Base-by-base conservation (phyloP, 192 early-diverging fungal genomes). In the Mortierella claussenii region DNA sequence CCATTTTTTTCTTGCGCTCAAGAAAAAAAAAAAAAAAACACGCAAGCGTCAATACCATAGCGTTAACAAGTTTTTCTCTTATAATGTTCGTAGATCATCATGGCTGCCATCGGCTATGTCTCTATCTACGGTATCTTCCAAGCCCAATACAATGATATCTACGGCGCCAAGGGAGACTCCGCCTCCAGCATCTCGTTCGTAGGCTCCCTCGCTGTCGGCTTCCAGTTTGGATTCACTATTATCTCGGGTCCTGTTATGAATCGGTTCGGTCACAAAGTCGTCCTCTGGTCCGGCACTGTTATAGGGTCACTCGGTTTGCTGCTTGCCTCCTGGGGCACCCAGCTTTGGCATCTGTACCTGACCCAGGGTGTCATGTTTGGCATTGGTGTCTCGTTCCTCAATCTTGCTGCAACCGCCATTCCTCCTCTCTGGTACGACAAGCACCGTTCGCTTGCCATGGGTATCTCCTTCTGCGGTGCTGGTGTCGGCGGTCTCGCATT, bases 361-460 rank as follows among this genome's bases (percentile, higher is more conserved):
- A 70, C 68, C 13, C 68, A 70, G 23, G 81, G 78, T 50, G 49
- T 80, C 9, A 58, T 82, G 55, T 74, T 75, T 36, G 81, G 81
- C 30, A 78, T 80, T 23, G 78, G 78, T 30, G 71, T 60, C 27
- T 78, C 71, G 2, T 48, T 82, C 28, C 66, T 80, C 1, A 80
- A 73, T 59, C 63, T 80, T 50, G 58, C 81, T 23, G 79, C 78
- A 18, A 74, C 79, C 11, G 59, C 67, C 11, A 66, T 67, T 18
- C 57, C 66, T 40, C 78, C 79, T 43, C 65, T 80, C 30, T 80
- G 70, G 65, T 82, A 80, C 40, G 52, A 57, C 43, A 78, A 65
- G 57, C 57, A 64, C 49, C 80, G 80, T 52, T 74, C 73, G 23
- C 32, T 71, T 15, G 80, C 74, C 8, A 65, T 81, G 46, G 80